These are phyloP conservation scores for Saturnispora gosingensis DNA, from an alignment of 805 yeast species.

Conservation along the genomic window DNA sequence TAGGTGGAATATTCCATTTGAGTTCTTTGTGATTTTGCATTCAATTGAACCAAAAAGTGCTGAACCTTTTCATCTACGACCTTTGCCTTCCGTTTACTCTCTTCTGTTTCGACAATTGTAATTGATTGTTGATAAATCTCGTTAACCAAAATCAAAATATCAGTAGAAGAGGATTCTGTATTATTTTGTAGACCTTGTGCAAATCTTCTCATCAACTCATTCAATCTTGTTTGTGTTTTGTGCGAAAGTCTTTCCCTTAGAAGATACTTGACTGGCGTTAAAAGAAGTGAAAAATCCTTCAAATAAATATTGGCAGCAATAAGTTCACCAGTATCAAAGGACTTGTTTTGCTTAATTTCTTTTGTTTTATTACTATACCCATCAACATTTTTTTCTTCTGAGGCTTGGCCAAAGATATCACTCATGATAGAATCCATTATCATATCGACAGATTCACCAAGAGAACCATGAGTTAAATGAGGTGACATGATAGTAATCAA, in stretches of 20 bases:
- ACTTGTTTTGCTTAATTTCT: constrained; percentile 83
- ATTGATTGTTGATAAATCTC: constrained; percentile 56
- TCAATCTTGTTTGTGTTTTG: constrained; percentile 64
- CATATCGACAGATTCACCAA: constrained; percentile 53
- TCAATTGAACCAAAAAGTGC: constrained; percentile 68
- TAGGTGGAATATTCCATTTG: constrained; percentile 49
- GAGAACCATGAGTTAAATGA: constrained; percentile 52
- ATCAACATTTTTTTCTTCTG: constrained; percentile 91
- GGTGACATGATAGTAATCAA: constrained; percentile 44
- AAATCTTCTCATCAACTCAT: constrained; percentile 68
- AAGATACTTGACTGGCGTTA: constrained; percentile 61
- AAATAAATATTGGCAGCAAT: constrained; percentile 57
- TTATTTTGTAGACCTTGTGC: constrained; percentile 75
- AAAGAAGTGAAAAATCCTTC: constrained; percentile 43
- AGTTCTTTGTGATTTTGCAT: constrained; percentile 46
- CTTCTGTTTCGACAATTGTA: constrained; percentile 18
- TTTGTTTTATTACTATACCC: constrained; percentile 79
- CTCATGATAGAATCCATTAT: constrained; percentile 77
- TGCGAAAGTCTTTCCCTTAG: constrained; percentile 55
- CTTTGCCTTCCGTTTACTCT: constrained; percentile 12
- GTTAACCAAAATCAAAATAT: constrained; percentile 60
- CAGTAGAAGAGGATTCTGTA: constrained; percentile 43
- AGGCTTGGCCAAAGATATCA: constrained; percentile 84
- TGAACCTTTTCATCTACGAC: constrained; percentile 27
- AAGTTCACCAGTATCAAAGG: constrained; percentile 80